These are phyloP conservation scores for Apocynum venetum DNA, from an alignment of 257 asterid species.

Conservation along the genomic window DNA sequence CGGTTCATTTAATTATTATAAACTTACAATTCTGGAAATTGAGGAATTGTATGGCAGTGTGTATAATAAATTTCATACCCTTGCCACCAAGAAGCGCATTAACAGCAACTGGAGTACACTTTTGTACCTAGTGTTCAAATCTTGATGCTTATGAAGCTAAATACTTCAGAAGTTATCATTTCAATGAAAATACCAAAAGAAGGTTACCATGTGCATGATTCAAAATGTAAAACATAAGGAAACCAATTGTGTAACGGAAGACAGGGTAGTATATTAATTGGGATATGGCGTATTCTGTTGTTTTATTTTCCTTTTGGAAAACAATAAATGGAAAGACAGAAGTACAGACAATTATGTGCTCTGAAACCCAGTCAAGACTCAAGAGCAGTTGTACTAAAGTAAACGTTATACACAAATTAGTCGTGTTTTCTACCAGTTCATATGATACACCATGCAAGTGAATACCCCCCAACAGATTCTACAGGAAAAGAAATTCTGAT, in stretches of 20 bases:
- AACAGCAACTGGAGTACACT: neutral
- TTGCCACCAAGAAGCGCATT: neutral
- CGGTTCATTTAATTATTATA: neutral
- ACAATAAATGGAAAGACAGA: neutral
- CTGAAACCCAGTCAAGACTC: neutral
- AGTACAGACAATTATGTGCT: neutral
- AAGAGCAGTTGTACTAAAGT: neutral
- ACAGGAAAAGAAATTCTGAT: constrained; percentile 1
- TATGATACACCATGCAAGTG: neutral
- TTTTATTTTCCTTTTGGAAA: neutral
- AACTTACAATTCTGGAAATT: neutral
- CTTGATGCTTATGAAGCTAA: neutral
- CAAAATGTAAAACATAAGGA: neutral
- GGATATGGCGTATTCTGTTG: too few species aligned
- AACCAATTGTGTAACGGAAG: neutral
- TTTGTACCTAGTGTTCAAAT: too few species aligned
- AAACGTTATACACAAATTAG: neutral
- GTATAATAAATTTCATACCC: neutral
- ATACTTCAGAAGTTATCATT: neutral
- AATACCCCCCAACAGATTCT: neutral
- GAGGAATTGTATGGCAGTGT: neutral
- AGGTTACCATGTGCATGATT: neutral
- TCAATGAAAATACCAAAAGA: neutral
- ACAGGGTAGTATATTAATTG: neutral
- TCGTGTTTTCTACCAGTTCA: neutral